A percentile compares a stretch with the other conserved stretches of the same genome.
phyloP scores from a whole-genome alignment of 176 grass and related monocot species.

The Aegilops longissima region DNA sequence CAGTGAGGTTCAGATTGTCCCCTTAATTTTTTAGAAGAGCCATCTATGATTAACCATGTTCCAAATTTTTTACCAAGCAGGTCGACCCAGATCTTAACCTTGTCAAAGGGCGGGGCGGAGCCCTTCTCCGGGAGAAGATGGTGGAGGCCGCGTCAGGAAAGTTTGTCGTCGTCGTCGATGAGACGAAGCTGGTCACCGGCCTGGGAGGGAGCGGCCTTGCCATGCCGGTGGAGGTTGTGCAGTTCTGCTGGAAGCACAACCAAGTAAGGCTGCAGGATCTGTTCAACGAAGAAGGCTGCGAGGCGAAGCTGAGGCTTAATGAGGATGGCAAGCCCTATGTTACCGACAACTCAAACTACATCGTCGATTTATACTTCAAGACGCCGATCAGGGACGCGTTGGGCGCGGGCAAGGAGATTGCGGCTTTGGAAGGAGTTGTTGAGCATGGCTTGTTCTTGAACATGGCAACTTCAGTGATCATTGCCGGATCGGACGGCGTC shows the following conservation, averaged over 20 bases:
- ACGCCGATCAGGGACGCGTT: conserved; percentile 86
- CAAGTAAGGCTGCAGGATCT: conserved; percentile 72
- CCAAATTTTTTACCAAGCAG: conserved; percentile 29
- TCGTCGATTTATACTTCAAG: conserved; percentile 90
- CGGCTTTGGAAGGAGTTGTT: conserved; percentile 82
- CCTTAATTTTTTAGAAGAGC: not conserved
- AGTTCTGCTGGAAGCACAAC: conserved; percentile 99
- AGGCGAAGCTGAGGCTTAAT: conserved; percentile 77
- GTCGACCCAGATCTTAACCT: conserved; percentile 97
- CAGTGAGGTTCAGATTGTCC: not conserved
- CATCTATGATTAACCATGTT: not conserved
- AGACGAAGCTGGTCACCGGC: conserved; percentile 89
- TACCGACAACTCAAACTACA: conserved; percentile 84
- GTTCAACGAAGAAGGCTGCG: conserved; percentile 76
- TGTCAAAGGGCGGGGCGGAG: conserved; percentile 93
- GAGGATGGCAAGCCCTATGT: conserved; percentile 74
- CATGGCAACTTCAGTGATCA: conserved; percentile 89
- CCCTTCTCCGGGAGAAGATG: conserved; percentile 98
- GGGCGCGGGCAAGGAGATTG: conserved; percentile 74
- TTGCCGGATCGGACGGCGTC: conserved; percentile 84
- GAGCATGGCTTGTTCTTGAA: conserved; percentile 94
- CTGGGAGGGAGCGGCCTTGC: conserved; percentile 89
- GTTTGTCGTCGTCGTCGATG: conserved; percentile 81
- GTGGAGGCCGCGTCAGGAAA: conserved; percentile 88
- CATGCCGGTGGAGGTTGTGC: conserved; percentile 97